Evolutionary conservation across 495 filamentous ascomycete genomes (phyloP).

Genomic region (Stereocaulon alpinum): DNA sequence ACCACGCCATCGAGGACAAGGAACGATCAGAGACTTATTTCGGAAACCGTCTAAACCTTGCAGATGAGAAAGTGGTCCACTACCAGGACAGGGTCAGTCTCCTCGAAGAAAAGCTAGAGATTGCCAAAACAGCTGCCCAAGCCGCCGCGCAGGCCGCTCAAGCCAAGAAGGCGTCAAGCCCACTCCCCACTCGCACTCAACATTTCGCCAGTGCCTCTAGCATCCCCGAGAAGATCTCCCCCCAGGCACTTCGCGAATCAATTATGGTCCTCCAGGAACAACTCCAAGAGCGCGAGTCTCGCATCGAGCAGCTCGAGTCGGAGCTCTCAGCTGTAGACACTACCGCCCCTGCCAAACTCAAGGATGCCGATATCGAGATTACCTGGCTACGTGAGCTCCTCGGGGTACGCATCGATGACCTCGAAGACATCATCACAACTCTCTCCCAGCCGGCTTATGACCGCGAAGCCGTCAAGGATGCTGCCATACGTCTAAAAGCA

Average conservation of each 20-base stretch:
- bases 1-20: conserved; percentile 60
- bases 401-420: conserved; percentile 77
- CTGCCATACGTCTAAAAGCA: conserved; percentile 82
- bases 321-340: conserved; percentile 54
- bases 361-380: conserved; percentile 87
- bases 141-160: conserved; percentile 81
- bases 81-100: conserved; percentile 70
- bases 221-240: conserved; percentile 75
- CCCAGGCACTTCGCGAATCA: conserved; percentile 88
- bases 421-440: conserved; percentile 80
- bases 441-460: conserved; percentile 66
- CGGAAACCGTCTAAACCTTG: conserved; percentile 59
- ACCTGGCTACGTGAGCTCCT: conserved; percentile 90
- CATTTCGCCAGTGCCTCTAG: conserved; percentile 36
- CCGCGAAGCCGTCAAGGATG: conserved; percentile 66
- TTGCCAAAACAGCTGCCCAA: conserved; percentile 79
- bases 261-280: conserved; percentile 95
- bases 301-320: conserved; percentile 77
- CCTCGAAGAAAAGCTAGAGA: conserved; percentile 76
- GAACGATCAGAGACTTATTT: conserved; percentile 58
- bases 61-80: conserved; percentile 68
- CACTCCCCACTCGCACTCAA: conserved; percentile 32
- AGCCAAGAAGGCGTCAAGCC: conserved; percentile 38
- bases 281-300: conserved; percentile 81
- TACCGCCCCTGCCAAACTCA: conserved; percentile 68